Base-by-base conservation (phyloP, 805 yeast genomes). In the Metschnikowia kunwiensis region DNA sequence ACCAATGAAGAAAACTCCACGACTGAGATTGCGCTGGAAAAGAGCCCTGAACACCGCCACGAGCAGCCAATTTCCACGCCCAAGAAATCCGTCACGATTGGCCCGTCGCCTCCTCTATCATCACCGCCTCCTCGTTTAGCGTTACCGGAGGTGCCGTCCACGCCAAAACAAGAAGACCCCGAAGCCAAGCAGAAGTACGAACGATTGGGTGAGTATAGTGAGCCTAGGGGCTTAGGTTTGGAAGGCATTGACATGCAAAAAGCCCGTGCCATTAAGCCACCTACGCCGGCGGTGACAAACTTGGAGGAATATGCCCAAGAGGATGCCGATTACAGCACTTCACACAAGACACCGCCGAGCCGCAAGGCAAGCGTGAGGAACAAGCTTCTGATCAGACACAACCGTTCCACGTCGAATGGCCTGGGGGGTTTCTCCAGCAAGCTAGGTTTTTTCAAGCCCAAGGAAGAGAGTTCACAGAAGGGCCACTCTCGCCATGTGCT, bases 41-140 rank as follows among this genome's bases (percentile, higher is more conserved):
- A 12, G 10, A 24, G 29, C 22, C 23, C 25, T 1, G 31, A 24
- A 2, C 6, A 3, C 19, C 20, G 12, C 16, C 13, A 2, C 14
- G 20, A 12, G 15, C 22, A 10, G 8, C 5, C 11, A 11, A 24
- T 29, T 12, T 30, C 53, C 6, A 48, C 54, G 6, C 57, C 56
- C 5, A 42, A 40, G 19, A 49, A 41, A 31, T 18, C 37, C 2
- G 21, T 13, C 2, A 15, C 28, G 12, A 16, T 24, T 1, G n/a
- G 15, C 12, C 29, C 21, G 27, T 14, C 32, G 8, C 24, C 36
- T 19, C 40, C 16, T 5, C 25, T 58, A 25, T 36, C 60, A 23
- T 63, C 70, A 8, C 72, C 72, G 9, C 72, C 72, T 12, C 72
- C 72, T 9, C 60, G 50, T 33, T 34, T 52, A 18, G 70, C 59